Conservation (phyloP, 1,284 basidiomycete genomes). For the Cystobasidium pallidum region DNA sequence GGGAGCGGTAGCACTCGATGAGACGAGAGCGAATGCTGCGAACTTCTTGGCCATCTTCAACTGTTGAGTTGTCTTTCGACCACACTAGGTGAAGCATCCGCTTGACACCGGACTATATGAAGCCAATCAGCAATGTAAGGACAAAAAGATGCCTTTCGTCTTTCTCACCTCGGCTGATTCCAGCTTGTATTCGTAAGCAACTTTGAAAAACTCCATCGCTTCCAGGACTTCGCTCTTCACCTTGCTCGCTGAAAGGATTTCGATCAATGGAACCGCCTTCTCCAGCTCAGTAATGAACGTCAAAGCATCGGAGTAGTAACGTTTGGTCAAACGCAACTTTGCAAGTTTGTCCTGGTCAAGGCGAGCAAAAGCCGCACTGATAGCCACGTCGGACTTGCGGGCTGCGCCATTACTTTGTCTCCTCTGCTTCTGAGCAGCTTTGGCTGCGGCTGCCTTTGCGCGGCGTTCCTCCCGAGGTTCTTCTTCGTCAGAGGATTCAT, state of each 20-base stretch:
- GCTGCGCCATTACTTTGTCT: constrained; percentile 59
- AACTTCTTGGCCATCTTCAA: constrained; percentile 77
- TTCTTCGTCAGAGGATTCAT: constrained; percentile 55
- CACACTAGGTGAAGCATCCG: constrained; percentile 98
- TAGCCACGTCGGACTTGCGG: constrained; percentile 38
- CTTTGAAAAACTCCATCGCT: constrained; percentile 91
- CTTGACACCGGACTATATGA: constrained; percentile 74
- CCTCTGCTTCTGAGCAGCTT: constrained; percentile 48
- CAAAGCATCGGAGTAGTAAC: constrained; percentile 85
- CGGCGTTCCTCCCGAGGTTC: constrained; percentile 45
- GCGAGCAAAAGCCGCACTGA: constrained; percentile 63
- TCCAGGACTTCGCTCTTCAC: constrained; percentile 94
- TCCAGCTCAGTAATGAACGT: constrained; percentile 84
- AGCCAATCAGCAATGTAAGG: not conserved
- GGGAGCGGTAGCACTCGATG: constrained; percentile 81
- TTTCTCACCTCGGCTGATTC: constrained; percentile 62
- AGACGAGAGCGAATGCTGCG: constrained; percentile 86
- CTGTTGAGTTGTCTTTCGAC: constrained; percentile 89
- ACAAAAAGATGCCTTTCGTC: not conserved
- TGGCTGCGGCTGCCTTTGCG: constrained; percentile 22
- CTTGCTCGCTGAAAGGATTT: constrained; percentile 81
- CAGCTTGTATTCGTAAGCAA: constrained; percentile 81
- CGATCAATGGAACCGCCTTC: constrained; percentile 72
- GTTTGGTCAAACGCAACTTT: constrained; percentile 76
- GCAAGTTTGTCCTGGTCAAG: constrained; percentile 62